Evolutionary conservation across 2,329 filamentous ascomycete species (phyloP), one percentile per base, ranked within the genome.

Genomic region (Pseudodiploospora longispora): DNA sequence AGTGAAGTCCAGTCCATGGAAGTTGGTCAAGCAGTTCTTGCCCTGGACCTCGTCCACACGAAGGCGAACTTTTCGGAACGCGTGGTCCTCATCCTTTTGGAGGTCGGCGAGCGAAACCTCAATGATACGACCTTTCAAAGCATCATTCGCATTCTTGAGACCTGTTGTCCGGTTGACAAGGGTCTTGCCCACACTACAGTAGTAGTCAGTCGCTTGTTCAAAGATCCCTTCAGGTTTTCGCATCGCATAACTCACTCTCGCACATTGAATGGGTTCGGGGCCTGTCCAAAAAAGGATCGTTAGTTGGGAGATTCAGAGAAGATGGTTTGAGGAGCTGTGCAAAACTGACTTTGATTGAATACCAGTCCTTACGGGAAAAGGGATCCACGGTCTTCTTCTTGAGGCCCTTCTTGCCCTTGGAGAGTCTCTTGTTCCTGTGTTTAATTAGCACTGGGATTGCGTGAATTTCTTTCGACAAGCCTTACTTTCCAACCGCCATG

Each of bases 1-100:
- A 69, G 93, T 98, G 85, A 98, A 97, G 78, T 98, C 93, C 70
- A 98, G 83, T 62, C 93, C 93, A 83, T 98, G 90, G 86, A 98
- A 98, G 84, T 96, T 96, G 80, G 93, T 97, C 73, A 98, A 77
- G 79, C 93, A 97, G 85, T 95, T 97, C 84, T 96, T 96, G 80
- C 93, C 93, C 78, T 98, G 93, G 55, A 98, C 83, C 77, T 98
- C 93, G 67, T 98, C 93, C 63, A 97, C 87, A 58, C 93, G 84
- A 68, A 98, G 89, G 82, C 95, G 95, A 70, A 98, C 80, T 82
- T 98, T 98, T 77, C 93, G 91, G 87, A 97, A 98, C 50, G 93
- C 82, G 74, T 98, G 93, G 76, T 97, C 93, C 80, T 98, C 93
- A 70, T 98, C 93, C 78, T 96, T 97, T 78, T 98, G 93, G 56